These are phyloP conservation scores for Pleurostoma richardsiae DNA, from an alignment of 2,329 filamentous ascomycete genomes.

Conservation along the genomic window DNA sequence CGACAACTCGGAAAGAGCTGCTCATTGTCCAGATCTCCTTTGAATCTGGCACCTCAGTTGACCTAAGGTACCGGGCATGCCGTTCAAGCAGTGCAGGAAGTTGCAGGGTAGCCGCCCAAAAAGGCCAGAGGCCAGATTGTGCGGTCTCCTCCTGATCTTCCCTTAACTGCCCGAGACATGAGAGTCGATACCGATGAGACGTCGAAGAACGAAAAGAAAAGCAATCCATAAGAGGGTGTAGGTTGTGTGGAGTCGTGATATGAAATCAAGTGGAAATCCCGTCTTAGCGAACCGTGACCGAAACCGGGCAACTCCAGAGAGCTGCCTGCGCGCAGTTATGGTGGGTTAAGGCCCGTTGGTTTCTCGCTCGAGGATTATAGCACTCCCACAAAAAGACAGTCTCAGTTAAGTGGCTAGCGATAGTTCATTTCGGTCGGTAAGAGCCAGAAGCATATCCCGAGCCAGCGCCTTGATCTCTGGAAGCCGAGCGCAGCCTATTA, in stretches of 20 bases:
- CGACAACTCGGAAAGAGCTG: no score
- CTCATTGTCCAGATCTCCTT: no score
- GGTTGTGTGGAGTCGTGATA: slow-evolving; percentile 9
- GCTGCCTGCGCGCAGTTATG: slow-evolving; percentile 2
- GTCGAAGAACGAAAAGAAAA: slow-evolving; percentile 13
- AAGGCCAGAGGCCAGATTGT: slow-evolving; percentile 7
- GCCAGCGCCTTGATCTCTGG: slow-evolving; percentile 51
- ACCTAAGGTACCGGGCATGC: slow-evolving; percentile 29
- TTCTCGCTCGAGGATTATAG: slow-evolving; percentile 11
- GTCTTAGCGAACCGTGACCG: not conserved
- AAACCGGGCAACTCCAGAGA: not conserved
- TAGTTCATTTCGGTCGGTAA: slow-evolving; percentile 38
- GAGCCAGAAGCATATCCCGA: slow-evolving; percentile 34
- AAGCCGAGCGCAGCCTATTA: slow-evolving; percentile 83
- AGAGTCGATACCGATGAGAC: slow-evolving; percentile 10
- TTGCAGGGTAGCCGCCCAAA: not conserved
- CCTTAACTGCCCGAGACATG: slow-evolving; percentile 25
- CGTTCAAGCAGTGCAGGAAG: slow-evolving; percentile 26
- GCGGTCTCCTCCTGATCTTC: not conserved
- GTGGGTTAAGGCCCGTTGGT: not conserved
- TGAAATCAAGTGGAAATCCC: not conserved
- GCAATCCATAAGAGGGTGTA: slow-evolving; percentile 22
- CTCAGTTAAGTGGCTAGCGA: slow-evolving; percentile 13
- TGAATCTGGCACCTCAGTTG: slow-evolving; percentile 18
- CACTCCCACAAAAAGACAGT: slow-evolving; percentile 14